Evolutionary conservation across 202 grass and related monocot genomes (phyloP), one percentile per base, ranked within the genome.

Genomic region (Zoysia matrella): DNA sequence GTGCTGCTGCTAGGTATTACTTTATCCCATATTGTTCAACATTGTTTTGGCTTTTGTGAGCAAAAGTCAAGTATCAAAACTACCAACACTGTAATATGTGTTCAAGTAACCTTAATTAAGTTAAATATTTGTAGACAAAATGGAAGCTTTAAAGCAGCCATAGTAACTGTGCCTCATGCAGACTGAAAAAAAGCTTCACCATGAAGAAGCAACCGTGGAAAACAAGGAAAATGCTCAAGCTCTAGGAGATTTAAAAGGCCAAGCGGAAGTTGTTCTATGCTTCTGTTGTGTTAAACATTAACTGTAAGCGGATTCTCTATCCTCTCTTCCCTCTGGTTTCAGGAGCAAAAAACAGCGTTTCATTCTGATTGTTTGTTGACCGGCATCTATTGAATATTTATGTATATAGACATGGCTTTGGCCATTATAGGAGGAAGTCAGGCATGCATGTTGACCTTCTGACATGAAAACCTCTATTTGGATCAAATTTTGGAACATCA

Each of bases 181-280:
- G 95, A 85, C 85, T 98, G 76, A 83, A 88, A 64, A 88, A 85
- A 90, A 93, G 83, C 87, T 98, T 16, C 89, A 65, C 22, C 53
- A 95, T 43, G 74, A 86, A 77, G 75, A 71, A 80, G 71, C 85
- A 44, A 83, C 77, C 44, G 44, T 66, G 44, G 74, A 88, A 30
- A 82, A 73, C 74, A 81, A 87, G 6, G 76, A 93, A 65, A 88
- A 69, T 67, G 85, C 93, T 71, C 76, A 90, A 87, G 92, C 87
- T 69, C 85, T 95, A 57, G 87, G 89, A 86, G 90, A 93, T 77
- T 73, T 95, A 50, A 89, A 98, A 90, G 95, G 92, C 53, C 90
- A 92, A 88, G 90, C 90, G 12, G 95, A 98, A 91, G 22, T 30
- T 30, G 22, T 30, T 30, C 22, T 30, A 30, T 30, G 22, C 22